Conservation (phyloP, 345 rosid species). For the Rubroshorea leprosula region DNA sequence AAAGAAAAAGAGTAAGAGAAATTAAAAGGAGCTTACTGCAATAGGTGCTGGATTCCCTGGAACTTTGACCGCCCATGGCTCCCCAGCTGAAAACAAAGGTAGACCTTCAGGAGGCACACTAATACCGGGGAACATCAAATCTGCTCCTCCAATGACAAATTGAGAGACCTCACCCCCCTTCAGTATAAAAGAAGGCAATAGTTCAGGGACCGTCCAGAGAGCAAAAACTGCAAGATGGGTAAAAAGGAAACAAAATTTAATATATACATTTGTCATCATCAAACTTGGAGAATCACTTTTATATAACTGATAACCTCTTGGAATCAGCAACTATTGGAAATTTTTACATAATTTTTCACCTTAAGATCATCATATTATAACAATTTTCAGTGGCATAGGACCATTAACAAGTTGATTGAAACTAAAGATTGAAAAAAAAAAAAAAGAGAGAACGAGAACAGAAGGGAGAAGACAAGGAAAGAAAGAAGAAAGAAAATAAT, state of each 20-base stretch:
- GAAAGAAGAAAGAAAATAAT: not conserved
- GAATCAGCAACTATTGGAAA: not conserved
- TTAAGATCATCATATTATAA: not conserved
- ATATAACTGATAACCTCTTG: not conserved
- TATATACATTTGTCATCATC: not conserved
- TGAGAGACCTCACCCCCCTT: conserved; percentile 94
- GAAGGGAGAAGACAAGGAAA: not conserved
- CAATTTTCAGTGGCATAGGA: not conserved
- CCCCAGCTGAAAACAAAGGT: conserved; percentile 67
- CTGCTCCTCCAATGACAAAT: conserved; percentile 90
- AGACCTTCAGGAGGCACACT: conserved; percentile 61
- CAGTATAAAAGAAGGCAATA: conserved; percentile 70
- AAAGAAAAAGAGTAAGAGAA: not conserved
- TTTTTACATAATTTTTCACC: not conserved
- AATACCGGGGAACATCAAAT: conserved; percentile 97
- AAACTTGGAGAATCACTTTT: not conserved
- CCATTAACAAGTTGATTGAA: not conserved
- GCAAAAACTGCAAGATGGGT: conserved; percentile 61
- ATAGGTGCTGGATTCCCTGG: conserved; percentile 89
- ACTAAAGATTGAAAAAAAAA: no score
- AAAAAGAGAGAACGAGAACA: no score
- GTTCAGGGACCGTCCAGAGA: conserved; percentile 80
- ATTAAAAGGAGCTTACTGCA: conserved; percentile 47
- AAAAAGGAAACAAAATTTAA: conserved; percentile 3
- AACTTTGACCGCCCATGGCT: conserved; percentile 86